A percentile compares a stretch with the other conserved stretches of the same genome.
Evolutionary conservation across 1,284 basidiomycete genomes (phyloP).

Genomic region (Crucibulum cyathiforme): DNA sequence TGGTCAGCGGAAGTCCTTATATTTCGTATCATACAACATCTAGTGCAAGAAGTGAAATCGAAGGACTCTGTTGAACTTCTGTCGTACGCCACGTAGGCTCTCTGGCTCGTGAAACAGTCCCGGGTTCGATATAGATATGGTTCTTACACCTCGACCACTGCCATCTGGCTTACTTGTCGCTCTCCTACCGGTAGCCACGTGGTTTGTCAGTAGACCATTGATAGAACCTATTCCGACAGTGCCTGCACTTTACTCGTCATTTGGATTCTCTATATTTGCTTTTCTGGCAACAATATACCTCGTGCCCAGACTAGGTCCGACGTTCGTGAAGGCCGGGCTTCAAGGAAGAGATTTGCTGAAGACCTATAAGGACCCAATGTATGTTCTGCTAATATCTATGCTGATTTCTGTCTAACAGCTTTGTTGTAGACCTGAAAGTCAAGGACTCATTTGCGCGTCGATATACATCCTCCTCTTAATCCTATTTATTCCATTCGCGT

Average conservation of each 20-base stretch:
- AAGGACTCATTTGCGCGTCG: constrained; percentile 89
- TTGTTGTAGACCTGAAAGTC: constrained; percentile 83
- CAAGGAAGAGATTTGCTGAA: constrained; percentile 86
- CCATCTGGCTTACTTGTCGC: constrained; percentile 58
- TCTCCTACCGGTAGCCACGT: constrained; percentile 67
- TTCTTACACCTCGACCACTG: constrained; percentile 53
- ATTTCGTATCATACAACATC: no score
- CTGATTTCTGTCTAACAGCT: background rate
- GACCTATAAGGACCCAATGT: constrained; percentile 76
- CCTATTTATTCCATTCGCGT: constrained; percentile 89
- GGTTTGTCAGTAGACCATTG: constrained; percentile 74
- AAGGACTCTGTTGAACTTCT: background rate
- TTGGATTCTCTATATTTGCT: constrained; percentile 84
- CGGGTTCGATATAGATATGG: constrained; percentile 9
- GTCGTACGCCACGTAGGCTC: background rate
- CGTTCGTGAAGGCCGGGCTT: constrained; percentile 78
- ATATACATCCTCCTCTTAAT: constrained; percentile 89
- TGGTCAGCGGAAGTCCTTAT: no score
- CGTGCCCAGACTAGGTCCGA: constrained; percentile 75
- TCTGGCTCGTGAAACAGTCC: background rate
- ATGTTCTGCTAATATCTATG: constrained; percentile 35
- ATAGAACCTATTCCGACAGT: constrained; percentile 70
- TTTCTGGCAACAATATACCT: constrained; percentile 76
- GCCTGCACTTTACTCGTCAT: constrained; percentile 72
- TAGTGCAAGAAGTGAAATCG: no score